Base-by-base conservation (phyloP, 2,329 filamentous ascomycete genomes). In the Epichloe baconii region DNA sequence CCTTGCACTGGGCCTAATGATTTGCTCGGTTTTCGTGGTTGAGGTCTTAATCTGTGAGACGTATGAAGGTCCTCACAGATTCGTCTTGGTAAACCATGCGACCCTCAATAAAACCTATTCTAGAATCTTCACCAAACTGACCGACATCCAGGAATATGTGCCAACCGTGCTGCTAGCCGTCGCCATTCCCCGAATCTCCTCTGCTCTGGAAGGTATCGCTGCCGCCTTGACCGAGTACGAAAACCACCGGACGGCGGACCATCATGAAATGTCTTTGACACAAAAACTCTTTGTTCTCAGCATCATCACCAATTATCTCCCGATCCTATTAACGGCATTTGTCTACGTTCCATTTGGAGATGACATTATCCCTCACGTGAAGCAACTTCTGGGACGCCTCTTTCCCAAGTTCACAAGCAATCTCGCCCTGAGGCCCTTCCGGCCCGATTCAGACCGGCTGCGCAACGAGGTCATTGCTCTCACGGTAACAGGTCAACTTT, bases 231-330 rank as follows among this genome's bases (percentile, higher is more conserved):
- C 80, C 11, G 71, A 85, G 15, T 87, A 78, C 58, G 86, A 89
- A 61, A 89, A 89, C 62, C 86, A 88, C 62, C 79, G 86, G 50
- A 88, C 84, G 0, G 74, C 80, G 35, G 81, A 83, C 47, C 72
- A 77, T 19, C 82, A 86, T 60, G 81, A 88, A 54, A 76, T 80
- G 54, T 82, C 84, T 0, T 72, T 86, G 56, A 86, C 83, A 0
- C 78, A 83, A 55, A 89, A 89, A 71, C 77, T 85, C 7, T 88
- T 89, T 53, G 74, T 87, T 36, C 76, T 90, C 62, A 86, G 85
- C 70, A 87, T 88, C 69, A 86, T 89, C 66, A 88, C 85, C 12
- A 85, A 86, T 4, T 90, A 89, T 61, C 73, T 88, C 1, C 84
- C 84, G 0, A 84, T 87, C 44, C 76, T 88, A 55, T 71, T 90